Base-by-base conservation (phyloP, 257 asterid genomes). In the Solanum acaule region DNA sequence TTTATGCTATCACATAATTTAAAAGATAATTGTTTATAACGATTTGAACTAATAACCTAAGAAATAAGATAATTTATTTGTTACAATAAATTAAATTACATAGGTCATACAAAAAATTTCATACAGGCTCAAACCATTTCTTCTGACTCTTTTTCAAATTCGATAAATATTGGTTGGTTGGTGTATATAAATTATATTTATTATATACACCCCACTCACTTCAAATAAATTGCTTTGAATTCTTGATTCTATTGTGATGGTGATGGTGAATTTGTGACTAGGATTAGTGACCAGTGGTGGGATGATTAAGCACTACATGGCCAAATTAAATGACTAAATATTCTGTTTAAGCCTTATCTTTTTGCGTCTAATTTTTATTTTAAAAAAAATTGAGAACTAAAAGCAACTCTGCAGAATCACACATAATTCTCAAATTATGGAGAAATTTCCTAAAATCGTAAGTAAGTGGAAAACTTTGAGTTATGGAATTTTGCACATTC, bases 61-160 rank as follows among this genome's bases (percentile, higher is more conserved):
- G 1, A 56, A 56, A 18, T 56, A 56, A 56, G 25, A 7, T 20
- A 59, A 59, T 59, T 59, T 59, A 1, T 59, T 20, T 20, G 11
- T 59, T 59, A 59, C 25, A 3, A 8, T 20, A 56, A 18, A 56
- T 3, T 1, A 70, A 70, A 70, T 29, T 70, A 29, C 1, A 0
- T 5, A 27, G 5, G 13, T 25, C 16, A 0, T 68, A 27, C 75
- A 0, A 70, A 29, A 70, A 3, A 14, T 1, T 31, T 8, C 1
- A 22, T 70, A 31, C 3, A 29, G 0, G 15, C 0, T 29, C 1
- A n/a, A n/a, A n/a, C n/a, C n/a, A n/a, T n/a, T n/a, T n/a, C n/a
- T n/a, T n/a, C n/a, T n/a, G n/a, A n/a, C n/a, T n/a, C n/a, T n/a
- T n/a, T n/a, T n/a, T n/a, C n/a, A n/a, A n/a, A n/a, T n/a, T n/a